Percentiles rank a stretch among this genome's conserved stretches.
phyloP scores from a whole-genome alignment of 2,329 filamentous ascomycete species.

The Ilyonectria mors-panacis region DNA sequence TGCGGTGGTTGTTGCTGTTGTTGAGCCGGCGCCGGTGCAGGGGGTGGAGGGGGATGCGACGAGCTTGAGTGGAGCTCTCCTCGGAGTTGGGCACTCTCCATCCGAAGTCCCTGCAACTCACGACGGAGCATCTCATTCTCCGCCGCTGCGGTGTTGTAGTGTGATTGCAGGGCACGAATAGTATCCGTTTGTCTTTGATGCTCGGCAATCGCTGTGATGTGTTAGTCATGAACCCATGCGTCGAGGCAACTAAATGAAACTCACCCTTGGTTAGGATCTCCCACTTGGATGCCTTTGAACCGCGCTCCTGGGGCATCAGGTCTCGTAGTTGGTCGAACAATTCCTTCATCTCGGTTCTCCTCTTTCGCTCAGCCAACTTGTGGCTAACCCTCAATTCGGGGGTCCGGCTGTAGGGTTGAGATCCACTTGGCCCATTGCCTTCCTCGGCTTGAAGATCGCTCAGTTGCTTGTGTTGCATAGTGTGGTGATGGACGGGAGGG shows the following conservation, averaged over 20 bases:
- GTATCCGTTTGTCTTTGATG: constrained; percentile 69
- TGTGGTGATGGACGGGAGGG: constrained; percentile 78
- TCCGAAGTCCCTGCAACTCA: constrained; percentile 63
- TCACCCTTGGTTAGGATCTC: constrained; percentile 88
- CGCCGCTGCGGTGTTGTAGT: constrained; percentile 57
- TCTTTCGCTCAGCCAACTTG: constrained; percentile 87
- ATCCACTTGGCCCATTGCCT: constrained; percentile 63
- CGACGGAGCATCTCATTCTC: constrained; percentile 66
- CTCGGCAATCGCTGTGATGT: constrained; percentile 70
- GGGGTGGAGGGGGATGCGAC: constrained; percentile 45
- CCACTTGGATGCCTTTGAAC: constrained; percentile 91
- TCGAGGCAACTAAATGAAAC: constrained; percentile 41
- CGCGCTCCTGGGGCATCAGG: constrained; percentile 84
- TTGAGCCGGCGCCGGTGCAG: constrained; percentile 37
- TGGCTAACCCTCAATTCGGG: constrained; percentile 87
- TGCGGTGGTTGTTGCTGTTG: constrained; percentile 36
- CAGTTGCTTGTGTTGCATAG: constrained; percentile 81
- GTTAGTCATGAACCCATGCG: constrained; percentile 28
- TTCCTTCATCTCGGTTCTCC: constrained; percentile 90
- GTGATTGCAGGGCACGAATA: constrained; percentile 62
- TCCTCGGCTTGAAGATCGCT: constrained; percentile 76
- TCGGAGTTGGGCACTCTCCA: constrained; percentile 65
- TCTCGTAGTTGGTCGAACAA: constrained; percentile 86
- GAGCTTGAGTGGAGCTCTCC: constrained; percentile 49
- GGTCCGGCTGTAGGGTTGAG: constrained; percentile 85